Evolutionary conservation across 495 filamentous ascomycete genomes (phyloP).

Genomic region (Penicillium bovifimosum): DNA sequence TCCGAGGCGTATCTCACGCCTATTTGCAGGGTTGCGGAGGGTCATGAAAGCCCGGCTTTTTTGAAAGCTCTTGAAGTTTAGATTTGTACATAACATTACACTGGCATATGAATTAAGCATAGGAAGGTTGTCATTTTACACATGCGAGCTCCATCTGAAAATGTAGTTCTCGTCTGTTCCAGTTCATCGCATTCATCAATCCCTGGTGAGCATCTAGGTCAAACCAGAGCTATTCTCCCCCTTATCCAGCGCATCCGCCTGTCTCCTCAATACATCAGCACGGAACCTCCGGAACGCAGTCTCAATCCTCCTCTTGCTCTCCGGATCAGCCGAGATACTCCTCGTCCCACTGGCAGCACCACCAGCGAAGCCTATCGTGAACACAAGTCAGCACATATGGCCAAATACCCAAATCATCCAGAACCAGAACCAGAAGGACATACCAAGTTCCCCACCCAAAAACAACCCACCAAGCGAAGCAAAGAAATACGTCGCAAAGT

Average conservation of each 20-base stretch:
- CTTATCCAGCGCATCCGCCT: conserved; percentile 52
- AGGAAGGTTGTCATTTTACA: too few relatives aligned
- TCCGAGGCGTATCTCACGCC: conserved; percentile 41
- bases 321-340: conserved; percentile 49
- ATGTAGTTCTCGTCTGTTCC: too few relatives aligned
- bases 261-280: conserved; percentile 53
- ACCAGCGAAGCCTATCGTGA: conserved; percentile 43
- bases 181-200: background rate
- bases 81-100: background rate
- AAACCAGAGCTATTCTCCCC: conserved; percentile 23
- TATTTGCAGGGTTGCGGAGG: conserved; percentile 49
- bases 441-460: conserved; percentile 57
- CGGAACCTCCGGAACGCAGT: conserved; percentile 58
- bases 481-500: conserved; percentile 58
- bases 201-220: conserved; percentile 18
- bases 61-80: conserved; percentile 27
- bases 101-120: background rate
- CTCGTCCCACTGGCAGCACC: conserved; percentile 49
- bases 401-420: background rate
- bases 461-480: conserved; percentile 57
- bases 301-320: conserved; percentile 52
- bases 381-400: background rate
- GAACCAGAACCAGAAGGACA: background rate
- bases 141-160: too few relatives aligned
- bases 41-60: conserved; percentile 49